Percentiles rank a stretch among this genome's conserved stretches.
Conservation (phyloP, 805 yeast species). For the Suhomyces prunicola region DNA sequence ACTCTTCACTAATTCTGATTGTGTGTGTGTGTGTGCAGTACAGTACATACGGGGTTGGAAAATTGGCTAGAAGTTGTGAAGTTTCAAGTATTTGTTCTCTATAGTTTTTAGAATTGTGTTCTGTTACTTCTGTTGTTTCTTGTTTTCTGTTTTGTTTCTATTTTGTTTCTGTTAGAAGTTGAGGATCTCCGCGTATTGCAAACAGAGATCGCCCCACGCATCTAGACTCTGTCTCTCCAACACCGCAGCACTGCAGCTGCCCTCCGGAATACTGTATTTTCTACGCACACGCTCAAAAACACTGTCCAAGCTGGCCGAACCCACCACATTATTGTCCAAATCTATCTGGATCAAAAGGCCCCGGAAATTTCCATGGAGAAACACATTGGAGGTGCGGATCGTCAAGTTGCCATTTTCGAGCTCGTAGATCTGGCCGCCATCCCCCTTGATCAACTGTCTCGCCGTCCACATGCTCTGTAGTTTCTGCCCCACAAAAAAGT, state of each 20-base stretch:
- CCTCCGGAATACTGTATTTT: constrained; percentile 39
- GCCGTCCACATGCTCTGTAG: constrained; percentile 68
- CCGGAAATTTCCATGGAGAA: constrained; percentile 69
- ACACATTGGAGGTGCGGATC: constrained; percentile 66
- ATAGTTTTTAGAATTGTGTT: no score
- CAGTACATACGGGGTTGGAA: no score
- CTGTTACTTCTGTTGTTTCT: no score
- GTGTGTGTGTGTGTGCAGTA: no score
- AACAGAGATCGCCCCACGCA: constrained; percentile 37
- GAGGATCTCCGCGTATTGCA: constrained; percentile 40
- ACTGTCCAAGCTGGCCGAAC: not conserved
- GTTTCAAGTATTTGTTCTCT: no score
- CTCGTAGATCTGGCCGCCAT: constrained; percentile 66
- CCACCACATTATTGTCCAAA: constrained; percentile 9
- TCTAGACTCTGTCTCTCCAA: constrained; percentile 26
- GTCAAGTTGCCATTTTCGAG: constrained; percentile 50
- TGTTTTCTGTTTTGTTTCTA: no score
- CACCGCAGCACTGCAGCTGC: constrained; percentile 31
- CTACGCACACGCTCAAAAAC: constrained; percentile 25
- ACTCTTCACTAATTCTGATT: no score
- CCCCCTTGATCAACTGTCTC: constrained; percentile 69
- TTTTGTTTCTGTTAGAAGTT: no score
- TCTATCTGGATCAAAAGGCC: constrained; percentile 66
- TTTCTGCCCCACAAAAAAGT: constrained; percentile 51
- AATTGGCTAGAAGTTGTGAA: no score